These are phyloP conservation scores for Dipteronia sinensis DNA, from an alignment of 345 rosid species.

Conservation along the genomic window DNA sequence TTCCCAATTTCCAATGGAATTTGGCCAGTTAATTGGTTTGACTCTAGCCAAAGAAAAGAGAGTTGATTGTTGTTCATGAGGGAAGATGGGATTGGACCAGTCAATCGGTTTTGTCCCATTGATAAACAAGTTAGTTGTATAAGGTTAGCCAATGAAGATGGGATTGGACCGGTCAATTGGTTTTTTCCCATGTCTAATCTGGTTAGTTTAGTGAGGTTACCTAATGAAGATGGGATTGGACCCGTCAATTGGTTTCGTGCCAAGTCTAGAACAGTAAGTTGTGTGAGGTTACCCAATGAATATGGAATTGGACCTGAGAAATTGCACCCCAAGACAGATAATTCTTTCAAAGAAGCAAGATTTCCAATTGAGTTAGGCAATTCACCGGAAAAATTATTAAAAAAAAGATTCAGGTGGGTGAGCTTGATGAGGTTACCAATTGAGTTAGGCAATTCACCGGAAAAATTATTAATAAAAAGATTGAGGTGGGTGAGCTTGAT, in stretches of 20 bases:
- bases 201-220: slow-evolving; percentile 10
- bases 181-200: background rate
- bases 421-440: background rate
- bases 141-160: slow-evolving; percentile 16
- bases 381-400: slow-evolving; percentile 6
- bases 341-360: background rate
- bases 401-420: background rate
- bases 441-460: slow-evolving; percentile 13
- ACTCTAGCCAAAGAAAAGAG: too few species aligned
- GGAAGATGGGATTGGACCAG: background rate
- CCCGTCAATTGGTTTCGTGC: slow-evolving; percentile 12
- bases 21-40: background rate
- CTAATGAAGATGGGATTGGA: slow-evolving; percentile 10
- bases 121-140: background rate
- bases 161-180: slow-evolving; percentile 3
- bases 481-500: background rate
- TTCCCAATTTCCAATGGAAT: slow-evolving; percentile 3
- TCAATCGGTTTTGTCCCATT: background rate
- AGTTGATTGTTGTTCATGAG: background rate
- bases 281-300: slow-evolving; percentile 9
- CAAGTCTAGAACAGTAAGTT: background rate
- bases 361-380: slow-evolving; percentile 19
- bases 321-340: background rate
- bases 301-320: slow-evolving; percentile 14
- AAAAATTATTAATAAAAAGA: background rate